A percentile compares a stretch with the other conserved stretches of the same genome.
Conservation (phyloP, 1,284 basidiomycete species). For the Ceratobasidium papillatum region DNA sequence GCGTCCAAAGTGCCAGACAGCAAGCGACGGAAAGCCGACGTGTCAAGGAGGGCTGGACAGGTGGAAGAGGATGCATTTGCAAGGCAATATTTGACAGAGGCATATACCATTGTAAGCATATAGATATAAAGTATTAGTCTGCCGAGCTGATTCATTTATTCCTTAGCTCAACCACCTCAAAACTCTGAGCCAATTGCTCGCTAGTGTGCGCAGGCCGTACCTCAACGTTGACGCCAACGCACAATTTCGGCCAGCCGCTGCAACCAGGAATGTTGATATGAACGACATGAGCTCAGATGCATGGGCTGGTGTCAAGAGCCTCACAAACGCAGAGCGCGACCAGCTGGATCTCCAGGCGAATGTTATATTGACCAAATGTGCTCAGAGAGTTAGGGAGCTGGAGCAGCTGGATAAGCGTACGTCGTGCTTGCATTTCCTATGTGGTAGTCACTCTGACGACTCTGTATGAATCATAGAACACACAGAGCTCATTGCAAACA, state of each 20-base stretch:
- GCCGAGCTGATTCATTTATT: constrained; percentile 32
- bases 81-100: constrained; percentile 75
- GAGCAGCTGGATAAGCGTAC: constrained; percentile 85
- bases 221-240: constrained; percentile 72
- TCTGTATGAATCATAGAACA: constrained; percentile 60
- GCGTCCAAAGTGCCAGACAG: constrained; percentile 53
- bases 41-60: constrained; percentile 52
- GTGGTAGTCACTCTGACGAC: constrained; percentile 27
- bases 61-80: constrained; percentile 55
- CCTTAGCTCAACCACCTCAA: constrained; percentile 75
- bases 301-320: constrained; percentile 73
- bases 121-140: neutral
- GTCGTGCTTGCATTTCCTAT: constrained; percentile 50
- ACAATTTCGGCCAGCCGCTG: constrained; percentile 60
- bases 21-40: constrained; percentile 61
- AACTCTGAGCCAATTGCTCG: constrained; percentile 73
- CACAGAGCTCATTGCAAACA: constrained; percentile 66
- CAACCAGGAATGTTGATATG: constrained; percentile 65
- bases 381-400: constrained; percentile 85
- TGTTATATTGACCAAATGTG: constrained; percentile 80
- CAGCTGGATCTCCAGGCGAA: constrained; percentile 90
- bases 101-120: constrained; percentile 71
- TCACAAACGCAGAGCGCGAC: constrained; percentile 87
- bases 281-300: constrained; percentile 56
- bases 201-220: constrained; percentile 77